Percentiles rank a stretch among this genome's conserved stretches.
Conservation (phyloP, 306 rosid genomes). For the Fragaria iinumae region DNA sequence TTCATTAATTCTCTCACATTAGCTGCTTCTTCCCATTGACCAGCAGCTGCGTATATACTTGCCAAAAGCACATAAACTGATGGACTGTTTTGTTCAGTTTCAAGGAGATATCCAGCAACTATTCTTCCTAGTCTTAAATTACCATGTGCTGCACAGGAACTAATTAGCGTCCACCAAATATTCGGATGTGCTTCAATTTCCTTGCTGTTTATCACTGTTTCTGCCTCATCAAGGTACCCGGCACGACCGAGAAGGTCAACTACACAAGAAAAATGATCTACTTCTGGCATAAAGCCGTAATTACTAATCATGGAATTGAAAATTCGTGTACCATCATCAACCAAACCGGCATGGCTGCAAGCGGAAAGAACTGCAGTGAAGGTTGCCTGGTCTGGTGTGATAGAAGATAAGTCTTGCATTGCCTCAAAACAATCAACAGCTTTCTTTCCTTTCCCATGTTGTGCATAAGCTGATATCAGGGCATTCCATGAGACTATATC, state of each 20-base stretch:
- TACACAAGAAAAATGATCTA: constrained; percentile 77
- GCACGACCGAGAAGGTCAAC: constrained; percentile 72
- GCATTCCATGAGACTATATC: constrained; percentile 78
- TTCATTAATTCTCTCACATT: constrained; percentile 52
- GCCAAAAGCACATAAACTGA: constrained; percentile 76
- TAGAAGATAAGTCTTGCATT: constrained; percentile 44
- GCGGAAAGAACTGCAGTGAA: constrained; percentile 76
- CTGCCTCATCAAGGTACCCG: constrained; percentile 74
- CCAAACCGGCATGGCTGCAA: constrained; percentile 76
- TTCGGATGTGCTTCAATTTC: constrained; percentile 51
- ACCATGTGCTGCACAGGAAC: constrained; percentile 84
- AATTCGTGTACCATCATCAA: constrained; percentile 52
- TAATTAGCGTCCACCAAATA: constrained; percentile 74
- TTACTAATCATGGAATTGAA: constrained; percentile 55
- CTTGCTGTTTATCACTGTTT: constrained; percentile 48
- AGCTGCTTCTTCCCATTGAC: constrained; percentile 81
- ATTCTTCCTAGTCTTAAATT: constrained; percentile 63
- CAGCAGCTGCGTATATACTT: constrained; percentile 63
- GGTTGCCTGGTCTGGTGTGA: constrained; percentile 67
- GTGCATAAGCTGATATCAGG: constrained; percentile 70
- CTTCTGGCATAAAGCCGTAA: constrained; percentile 42
- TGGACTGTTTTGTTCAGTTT: constrained; percentile 56
- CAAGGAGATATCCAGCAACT: constrained; percentile 52
- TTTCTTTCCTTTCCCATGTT: constrained; percentile 70
- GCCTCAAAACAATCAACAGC: constrained; percentile 59